Evolutionary conservation across 1,139 yeast genomes (phyloP).

Genomic region (Hansenula lynferdii): DNA sequence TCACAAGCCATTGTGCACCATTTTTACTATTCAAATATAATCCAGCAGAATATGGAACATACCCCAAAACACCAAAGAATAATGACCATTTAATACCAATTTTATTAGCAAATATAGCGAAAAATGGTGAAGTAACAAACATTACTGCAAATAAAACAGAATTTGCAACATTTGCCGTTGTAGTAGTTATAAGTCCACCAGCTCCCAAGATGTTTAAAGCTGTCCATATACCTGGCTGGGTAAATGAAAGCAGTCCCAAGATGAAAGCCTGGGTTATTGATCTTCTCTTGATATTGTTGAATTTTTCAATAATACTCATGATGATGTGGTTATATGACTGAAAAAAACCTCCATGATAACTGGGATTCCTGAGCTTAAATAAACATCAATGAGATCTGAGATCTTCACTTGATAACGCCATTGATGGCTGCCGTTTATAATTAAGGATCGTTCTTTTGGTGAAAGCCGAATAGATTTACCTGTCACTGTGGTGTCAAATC

Average conservation of each 20-base stretch:
- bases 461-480: no score
- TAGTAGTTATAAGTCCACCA: conserved; percentile 14
- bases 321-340: no score
- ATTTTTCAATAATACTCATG: not conserved
- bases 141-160: conserved; percentile 19
- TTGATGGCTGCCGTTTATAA: no score
- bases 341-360: no score
- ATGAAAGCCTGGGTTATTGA: conserved; percentile 16
- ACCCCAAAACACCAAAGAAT: conserved; percentile 20
- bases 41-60: conserved; percentile 21
- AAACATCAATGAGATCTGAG: no score
- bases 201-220: conserved; percentile 21
- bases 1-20: conserved; percentile 20
- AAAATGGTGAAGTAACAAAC: conserved; percentile 14
- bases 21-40: conserved; percentile 18
- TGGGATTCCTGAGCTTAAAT: no score
- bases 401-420: no score
- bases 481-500: no score
- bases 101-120: conserved; percentile 29
- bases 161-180: conserved; percentile 7
- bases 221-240: conserved; percentile 20
- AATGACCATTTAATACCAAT: conserved; percentile 44
- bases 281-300: conserved; percentile 5
- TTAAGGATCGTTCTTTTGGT: no score
- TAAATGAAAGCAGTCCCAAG: conserved; percentile 19